These are phyloP conservation scores for Metschnikowia noctiluminum DNA, from an alignment of 805 yeast genomes.

Conservation along the genomic window DNA sequence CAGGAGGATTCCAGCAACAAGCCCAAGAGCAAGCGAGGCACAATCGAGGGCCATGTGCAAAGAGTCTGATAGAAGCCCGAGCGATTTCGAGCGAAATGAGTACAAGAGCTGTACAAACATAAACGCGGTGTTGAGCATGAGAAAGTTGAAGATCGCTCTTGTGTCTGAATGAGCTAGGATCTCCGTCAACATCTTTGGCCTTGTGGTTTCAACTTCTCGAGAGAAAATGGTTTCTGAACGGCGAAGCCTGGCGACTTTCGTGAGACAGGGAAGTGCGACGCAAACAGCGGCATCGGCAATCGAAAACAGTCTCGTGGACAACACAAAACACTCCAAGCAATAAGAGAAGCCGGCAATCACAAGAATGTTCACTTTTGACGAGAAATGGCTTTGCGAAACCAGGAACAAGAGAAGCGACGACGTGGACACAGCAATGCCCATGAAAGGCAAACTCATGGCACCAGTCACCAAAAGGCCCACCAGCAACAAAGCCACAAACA, in stretches of 20 bases:
- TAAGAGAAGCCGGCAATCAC: constrained; percentile 13
- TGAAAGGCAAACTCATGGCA: constrained; percentile 9
- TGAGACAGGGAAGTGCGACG: constrained; percentile 11
- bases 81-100: constrained; percentile 87
- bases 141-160: constrained; percentile 81
- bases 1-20: constrained; percentile 69
- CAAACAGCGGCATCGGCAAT: constrained; percentile 7
- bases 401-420: constrained; percentile 13
- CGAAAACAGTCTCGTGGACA: constrained; percentile 6
- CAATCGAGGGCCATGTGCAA: constrained; percentile 97
- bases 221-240: not conserved
- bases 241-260: constrained; percentile 8
- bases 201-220: not conserved
- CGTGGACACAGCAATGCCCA: constrained; percentile 14
- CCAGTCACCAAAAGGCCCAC: constrained; percentile 1
- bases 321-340: constrained; percentile 16
- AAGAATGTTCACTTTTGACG: constrained; percentile 9
- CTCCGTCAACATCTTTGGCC: constrained; percentile 26
- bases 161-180: constrained; percentile 55
- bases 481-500: not conserved
- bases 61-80: constrained; percentile 89
- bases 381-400: constrained; percentile 7
- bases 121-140: constrained; percentile 81
- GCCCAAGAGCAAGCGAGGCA: constrained; percentile 81
- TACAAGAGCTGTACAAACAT: constrained; percentile 93